Evolutionary conservation across 2,329 filamentous ascomycete species (phyloP), one percentile per base, ranked within the genome.

Genomic region (Microdochium trichocladiopsis): DNA sequence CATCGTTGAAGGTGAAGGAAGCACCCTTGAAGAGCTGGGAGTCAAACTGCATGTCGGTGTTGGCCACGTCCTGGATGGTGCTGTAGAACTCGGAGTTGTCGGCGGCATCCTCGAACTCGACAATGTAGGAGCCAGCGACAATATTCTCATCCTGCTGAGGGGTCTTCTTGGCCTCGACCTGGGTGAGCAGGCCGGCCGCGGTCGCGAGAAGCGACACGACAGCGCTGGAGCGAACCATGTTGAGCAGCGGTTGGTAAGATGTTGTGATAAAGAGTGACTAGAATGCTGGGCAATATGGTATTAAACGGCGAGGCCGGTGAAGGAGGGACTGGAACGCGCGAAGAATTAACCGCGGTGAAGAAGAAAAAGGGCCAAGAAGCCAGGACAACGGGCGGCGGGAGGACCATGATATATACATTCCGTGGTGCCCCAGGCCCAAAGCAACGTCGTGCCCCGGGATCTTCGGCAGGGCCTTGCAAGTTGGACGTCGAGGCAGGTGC

Each of bases 1-100:
- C 49, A 52, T 80, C 70, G 51, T 75, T 67, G 61, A 82, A 72
- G 58, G 78, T 72, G 54, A 82, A 73, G 2, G 79, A 80, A 2
- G 71, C 72, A 51, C 78, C 78, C 58, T 75, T 77, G 70, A 82
- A 82, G 18, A 81, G 66, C 56, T 72, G 69, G 58, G 71, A 77
- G 56, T 76, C 67, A 53, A 79, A 70, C 52, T 73, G 71, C 70
- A 76, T 72, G 51, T 75, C 74, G 48, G 71, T 71, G 41, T 65
- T 61, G 47, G 72, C 74, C 47, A 74, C 66, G n/a, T 64, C 63
- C 3, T 63, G 60, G 50, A 74, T 65, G 37, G 65, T 64, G 51
- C 58, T 60, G 53, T 69, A 66, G 57, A 77, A 70, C 22, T 67
- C 64, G n/a, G 66, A 45, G 41, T 45, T 45, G 41, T 45, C 77